phyloP scores from a whole-genome alignment of 176 grass and related monocot species.

The Eragrostis nindensis region DNA sequence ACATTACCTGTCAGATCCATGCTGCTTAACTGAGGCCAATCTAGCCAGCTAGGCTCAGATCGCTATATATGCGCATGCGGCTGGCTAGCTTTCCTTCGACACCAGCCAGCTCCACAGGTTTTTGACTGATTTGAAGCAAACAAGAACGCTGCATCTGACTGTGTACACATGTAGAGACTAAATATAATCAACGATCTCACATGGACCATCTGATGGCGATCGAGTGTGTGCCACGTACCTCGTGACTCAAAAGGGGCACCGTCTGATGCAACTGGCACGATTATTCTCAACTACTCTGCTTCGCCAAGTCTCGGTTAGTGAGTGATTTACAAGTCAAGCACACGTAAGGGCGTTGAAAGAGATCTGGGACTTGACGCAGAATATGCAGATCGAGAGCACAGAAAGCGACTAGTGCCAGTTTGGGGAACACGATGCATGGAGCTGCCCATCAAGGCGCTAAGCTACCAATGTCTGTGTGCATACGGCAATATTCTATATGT shows the following conservation, averaged over 20 bases:
- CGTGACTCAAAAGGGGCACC: neutral
- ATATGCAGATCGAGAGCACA: conserved; percentile 2
- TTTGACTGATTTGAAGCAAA: neutral
- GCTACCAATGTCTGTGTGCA: neutral
- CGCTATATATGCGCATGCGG: neutral
- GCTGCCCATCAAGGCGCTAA: neutral
- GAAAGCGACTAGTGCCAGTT: neutral
- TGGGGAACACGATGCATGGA: neutral
- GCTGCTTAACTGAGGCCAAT: neutral
- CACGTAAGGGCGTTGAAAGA: neutral
- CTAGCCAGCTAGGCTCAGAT: neutral
- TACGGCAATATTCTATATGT: neutral
- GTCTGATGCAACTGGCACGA: neutral
- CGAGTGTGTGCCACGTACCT: neutral
- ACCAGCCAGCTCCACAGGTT: neutral
- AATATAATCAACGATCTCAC: neutral
- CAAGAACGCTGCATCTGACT: neutral
- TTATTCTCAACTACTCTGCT: neutral
- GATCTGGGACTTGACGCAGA: neutral
- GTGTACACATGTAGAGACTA: neutral
- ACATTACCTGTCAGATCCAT: neutral
- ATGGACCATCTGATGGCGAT: neutral
- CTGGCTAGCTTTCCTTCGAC: neutral
- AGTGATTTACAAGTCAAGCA: neutral
- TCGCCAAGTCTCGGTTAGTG: neutral